A percentile compares a stretch with the other conserved stretches of the same genome.
Evolutionary conservation across 2,329 filamentous ascomycete genomes (phyloP).

Genomic region (Ustulina deusta): DNA sequence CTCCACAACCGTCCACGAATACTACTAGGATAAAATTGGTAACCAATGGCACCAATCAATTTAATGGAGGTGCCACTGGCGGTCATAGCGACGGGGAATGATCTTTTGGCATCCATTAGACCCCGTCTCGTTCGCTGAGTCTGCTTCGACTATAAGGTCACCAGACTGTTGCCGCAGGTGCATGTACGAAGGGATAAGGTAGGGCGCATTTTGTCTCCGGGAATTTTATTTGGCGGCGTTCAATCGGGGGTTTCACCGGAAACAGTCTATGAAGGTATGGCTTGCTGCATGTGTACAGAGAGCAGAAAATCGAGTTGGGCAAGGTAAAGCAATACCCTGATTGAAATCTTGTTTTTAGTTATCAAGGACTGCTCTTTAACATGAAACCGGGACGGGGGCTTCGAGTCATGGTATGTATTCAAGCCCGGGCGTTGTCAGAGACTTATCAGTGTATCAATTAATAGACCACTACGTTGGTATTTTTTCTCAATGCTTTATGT

Average conservation of each 20-base stretch:
- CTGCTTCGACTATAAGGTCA: constrained; percentile 3
- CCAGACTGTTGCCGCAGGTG: constrained; percentile 1
- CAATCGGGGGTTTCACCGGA: constrained; percentile 29
- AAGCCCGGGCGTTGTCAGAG: constrained; percentile 24
- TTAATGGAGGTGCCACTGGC: constrained; percentile 42
- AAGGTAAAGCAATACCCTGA: constrained; percentile 45
- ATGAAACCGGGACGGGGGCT: constrained; percentile 12
- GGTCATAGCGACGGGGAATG: constrained; percentile 49
- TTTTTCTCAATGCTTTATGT: constrained; percentile 24
- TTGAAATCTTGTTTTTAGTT: constrained; percentile 34
- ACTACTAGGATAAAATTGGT: constrained; percentile 76
- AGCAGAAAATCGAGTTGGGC: constrained; percentile 40
- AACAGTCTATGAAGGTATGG: constrained; percentile 43
- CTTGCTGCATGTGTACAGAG: constrained; percentile 49
- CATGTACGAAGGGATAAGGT: constrained; percentile 35
- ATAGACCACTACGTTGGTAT: constrained; percentile 38
- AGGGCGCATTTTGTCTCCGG: constrained; percentile 21
- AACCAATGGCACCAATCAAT: constrained; percentile 48
- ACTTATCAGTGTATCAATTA: constrained; percentile 36
- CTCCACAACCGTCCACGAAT: constrained; percentile 70
- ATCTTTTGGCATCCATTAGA: constrained; percentile 11
- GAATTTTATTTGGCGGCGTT: constrained; percentile 38
- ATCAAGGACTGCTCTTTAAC: constrained; percentile 26
- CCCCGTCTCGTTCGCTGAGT: not conserved
- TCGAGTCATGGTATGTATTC: constrained; percentile 24